phyloP scores from a whole-genome alignment of 805 yeast species.

The Yamadazyma endophytica region DNA sequence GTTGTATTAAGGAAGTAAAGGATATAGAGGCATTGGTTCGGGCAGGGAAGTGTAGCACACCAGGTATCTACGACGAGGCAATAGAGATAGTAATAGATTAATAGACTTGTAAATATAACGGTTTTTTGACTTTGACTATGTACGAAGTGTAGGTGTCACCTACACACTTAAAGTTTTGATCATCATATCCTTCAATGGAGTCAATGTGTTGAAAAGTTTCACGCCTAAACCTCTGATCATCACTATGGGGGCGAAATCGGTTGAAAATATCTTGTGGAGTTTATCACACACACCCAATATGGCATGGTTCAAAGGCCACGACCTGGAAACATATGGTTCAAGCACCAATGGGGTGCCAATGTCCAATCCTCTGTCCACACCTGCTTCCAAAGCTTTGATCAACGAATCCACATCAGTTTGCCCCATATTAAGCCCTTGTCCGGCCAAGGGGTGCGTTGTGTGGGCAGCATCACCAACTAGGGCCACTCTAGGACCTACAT shows the following conservation, averaged over 20 bases:
- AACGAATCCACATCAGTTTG: slow-evolving; percentile 83
- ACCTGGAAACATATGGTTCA: slow-evolving; percentile 82
- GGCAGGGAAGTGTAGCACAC: slow-evolving; percentile 53
- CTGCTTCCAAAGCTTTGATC: slow-evolving; percentile 63
- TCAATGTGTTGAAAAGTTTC: slow-evolving; percentile 58
- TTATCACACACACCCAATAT: slow-evolving; percentile 88
- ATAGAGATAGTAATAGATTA: slow-evolving; percentile 22
- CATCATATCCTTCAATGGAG: slow-evolving; percentile 65
- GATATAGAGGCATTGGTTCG: slow-evolving; percentile 73
- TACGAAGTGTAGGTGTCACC: neutral
- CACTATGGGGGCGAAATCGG: slow-evolving; percentile 71
- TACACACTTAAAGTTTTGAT: slow-evolving; percentile 39
- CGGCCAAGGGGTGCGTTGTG: slow-evolving; percentile 95
- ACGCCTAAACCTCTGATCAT: slow-evolving; percentile 73
- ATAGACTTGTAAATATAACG: slow-evolving; percentile 4
- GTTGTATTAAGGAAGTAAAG: slow-evolving; percentile 78
- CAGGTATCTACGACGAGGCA: slow-evolving; percentile 32
- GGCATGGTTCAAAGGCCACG: slow-evolving; percentile 76
- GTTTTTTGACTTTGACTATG: no score
- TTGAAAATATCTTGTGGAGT: slow-evolving; percentile 79
- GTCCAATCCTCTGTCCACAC: slow-evolving; percentile 76
- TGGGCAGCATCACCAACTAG: slow-evolving; percentile 99
- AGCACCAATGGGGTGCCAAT: slow-evolving; percentile 77
- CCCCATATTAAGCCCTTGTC: slow-evolving; percentile 98
- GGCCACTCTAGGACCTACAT: slow-evolving; percentile 80